phyloP scores from a whole-genome alignment of 257 asterid species.

The Penstemon barbatus region DNA sequence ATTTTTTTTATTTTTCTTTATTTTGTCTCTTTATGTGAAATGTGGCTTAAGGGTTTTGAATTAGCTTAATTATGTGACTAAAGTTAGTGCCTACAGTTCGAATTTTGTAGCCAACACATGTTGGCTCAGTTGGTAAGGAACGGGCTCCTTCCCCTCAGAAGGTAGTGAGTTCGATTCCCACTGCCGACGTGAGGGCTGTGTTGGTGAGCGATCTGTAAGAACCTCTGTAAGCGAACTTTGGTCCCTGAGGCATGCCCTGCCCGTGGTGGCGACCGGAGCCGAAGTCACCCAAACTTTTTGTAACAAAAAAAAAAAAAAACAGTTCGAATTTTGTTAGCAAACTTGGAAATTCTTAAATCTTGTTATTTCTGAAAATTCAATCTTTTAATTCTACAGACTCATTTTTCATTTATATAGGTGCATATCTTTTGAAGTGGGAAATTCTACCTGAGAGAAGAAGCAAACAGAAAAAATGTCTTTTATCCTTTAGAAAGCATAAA shows the following conservation, averaged over 20 bases:
- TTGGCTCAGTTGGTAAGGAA: too few species aligned
- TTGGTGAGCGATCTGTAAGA: too few species aligned
- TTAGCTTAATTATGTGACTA: neutral
- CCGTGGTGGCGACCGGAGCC: too few species aligned
- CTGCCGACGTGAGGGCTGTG: too few species aligned
- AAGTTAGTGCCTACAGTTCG: neutral
- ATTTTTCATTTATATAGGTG: conserved; percentile 36
- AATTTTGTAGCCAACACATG: too few species aligned
- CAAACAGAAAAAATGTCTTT: conserved; percentile 40
- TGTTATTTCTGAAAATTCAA: neutral
- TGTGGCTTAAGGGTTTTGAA: conserved; percentile 26
- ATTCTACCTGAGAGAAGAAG: conserved; percentile 43
- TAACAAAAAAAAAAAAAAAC: too few species aligned
- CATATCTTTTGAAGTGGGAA: conserved; percentile 55
- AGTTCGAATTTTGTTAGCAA: neutral
- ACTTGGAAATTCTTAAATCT: too few species aligned
- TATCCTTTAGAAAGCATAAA: conserved; percentile 42
- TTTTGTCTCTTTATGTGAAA: conserved; percentile 6
- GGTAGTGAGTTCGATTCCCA: too few species aligned
- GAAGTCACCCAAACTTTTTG: too few species aligned
- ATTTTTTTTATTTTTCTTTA: neutral
- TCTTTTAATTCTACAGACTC: neutral
- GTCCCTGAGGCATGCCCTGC: too few species aligned
- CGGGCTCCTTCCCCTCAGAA: too few species aligned
- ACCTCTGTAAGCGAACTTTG: too few species aligned